Base-by-base conservation (phyloP, 345 rosid species). In the Hibiscus syriacus region DNA sequence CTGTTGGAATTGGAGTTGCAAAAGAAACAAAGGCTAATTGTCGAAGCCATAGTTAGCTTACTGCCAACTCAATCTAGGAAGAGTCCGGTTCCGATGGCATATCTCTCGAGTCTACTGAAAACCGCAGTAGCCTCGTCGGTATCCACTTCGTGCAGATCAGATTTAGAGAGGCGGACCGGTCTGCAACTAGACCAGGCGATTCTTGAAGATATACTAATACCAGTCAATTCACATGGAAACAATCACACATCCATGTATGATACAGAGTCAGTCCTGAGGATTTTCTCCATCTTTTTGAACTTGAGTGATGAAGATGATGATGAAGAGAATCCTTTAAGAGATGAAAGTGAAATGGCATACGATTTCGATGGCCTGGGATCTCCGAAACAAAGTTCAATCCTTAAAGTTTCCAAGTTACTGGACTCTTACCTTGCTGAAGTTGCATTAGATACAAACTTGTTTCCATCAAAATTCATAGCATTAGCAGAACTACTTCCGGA, bases 171-270 rank as follows among this genome's bases (percentile, higher is more conserved):
- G 66, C 79, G 99, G 43, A 89, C 89, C 0, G 96, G 97, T 57
- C 89, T 91, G 54, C 99, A 94, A 55, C 83, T 94, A 20, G 96
- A 94, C 72, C 99, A 94, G 76, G 97, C 97, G 9, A 94, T 94
- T 72, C 97, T 91, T 17, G 97, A 91, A 77, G 99, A 94, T 75
- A 82, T 94, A 67, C 84, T 94, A 53, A 87, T 94, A 39, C 99
- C 97, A 0, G 74, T 80, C 55, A 84, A 81, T 67, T 76, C 86
- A 27, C 80, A 74, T 17, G 92, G 89, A 66, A 80, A 72, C 72
- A 82, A 58, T 77, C 87, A 85, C 55, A 38, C 75, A 76, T 70
- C 86, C 0, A 72, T 87, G 84, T 91, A 94, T 46, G 99, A 91
- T 67, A 83, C 87, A 2, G 99, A 94, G 56, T 85, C 96, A 0